phyloP scores from a whole-genome alignment of 768 basidiomycete genomes.

The Lactifluus piperatus region DNA sequence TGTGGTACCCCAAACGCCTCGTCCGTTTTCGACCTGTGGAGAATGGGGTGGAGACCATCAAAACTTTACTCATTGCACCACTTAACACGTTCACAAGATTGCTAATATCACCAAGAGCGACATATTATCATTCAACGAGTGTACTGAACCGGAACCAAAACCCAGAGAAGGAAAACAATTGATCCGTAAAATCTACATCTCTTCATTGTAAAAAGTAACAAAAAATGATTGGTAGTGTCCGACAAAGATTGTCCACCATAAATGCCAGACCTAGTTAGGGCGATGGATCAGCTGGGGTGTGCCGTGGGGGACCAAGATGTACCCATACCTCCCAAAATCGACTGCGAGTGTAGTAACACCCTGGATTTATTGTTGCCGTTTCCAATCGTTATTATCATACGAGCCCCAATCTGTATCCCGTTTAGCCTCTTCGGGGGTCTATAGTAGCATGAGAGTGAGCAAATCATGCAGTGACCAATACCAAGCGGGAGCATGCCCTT shows the following conservation, averaged over 20 bases:
- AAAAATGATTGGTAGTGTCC: background rate
- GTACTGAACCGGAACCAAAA: background rate
- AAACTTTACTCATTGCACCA: background rate
- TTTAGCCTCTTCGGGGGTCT: background rate
- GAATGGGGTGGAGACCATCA: background rate
- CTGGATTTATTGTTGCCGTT: background rate
- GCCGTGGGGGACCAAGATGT: background rate
- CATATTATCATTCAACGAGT: background rate
- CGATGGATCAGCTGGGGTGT: background rate
- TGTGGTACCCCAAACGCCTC: background rate
- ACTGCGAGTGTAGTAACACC: background rate
- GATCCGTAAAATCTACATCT: background rate
- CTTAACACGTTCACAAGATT: background rate
- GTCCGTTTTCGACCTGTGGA: no score
- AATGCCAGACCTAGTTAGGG: background rate
- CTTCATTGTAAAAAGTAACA: background rate
- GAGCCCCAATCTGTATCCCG: background rate
- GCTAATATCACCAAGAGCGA: background rate
- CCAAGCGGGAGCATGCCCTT: background rate
- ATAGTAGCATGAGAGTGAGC: background rate
- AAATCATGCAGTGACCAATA: background rate
- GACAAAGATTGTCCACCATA: background rate
- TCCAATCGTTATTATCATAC: rapidly evolving
- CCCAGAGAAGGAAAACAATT: background rate
- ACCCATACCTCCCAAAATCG: background rate